These are phyloP conservation scores for Mortierella polycephala DNA, from an alignment of 371 early-diverging fungal genomes.

Conservation along the genomic window DNA sequence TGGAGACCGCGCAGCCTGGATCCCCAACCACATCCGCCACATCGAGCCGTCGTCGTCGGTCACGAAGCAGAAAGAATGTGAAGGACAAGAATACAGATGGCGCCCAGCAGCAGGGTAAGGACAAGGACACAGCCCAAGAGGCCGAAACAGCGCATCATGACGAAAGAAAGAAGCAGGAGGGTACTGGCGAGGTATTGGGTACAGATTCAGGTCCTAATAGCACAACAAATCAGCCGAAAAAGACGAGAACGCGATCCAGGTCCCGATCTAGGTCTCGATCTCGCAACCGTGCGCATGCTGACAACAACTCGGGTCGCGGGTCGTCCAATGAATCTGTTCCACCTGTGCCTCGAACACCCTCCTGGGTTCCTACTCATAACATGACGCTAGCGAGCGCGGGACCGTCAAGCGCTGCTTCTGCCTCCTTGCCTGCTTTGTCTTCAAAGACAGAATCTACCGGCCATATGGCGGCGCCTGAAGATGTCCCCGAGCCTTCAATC, in stretches of 20 bases:
- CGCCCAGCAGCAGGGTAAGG: conserved; percentile 10
- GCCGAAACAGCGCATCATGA: background rate
- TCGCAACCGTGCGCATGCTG: conserved; percentile 28
- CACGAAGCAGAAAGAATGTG: conserved; percentile 34
- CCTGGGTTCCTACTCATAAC: conserved; percentile 49
- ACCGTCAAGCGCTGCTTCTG: conserved; percentile 9
- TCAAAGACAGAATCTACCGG: conserved; percentile 4
- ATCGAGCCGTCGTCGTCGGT: conserved; percentile 42
- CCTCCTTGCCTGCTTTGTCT: conserved; percentile 13
- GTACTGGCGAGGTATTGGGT: background rate
- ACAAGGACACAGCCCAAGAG: conserved; percentile 11
- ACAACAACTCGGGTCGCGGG: conserved; percentile 29
- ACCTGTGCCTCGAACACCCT: conserved; percentile 55
- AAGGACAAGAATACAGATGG: conserved; percentile 33
- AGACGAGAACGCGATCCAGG: conserved; percentile 44
- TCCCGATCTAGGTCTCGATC: conserved; percentile 44
- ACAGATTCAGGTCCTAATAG: conserved; percentile 5
- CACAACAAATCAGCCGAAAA: conserved; percentile 29
- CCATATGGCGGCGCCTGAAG: background rate
- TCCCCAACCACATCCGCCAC: conserved; percentile 43
- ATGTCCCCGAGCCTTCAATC: conserved; percentile 7
- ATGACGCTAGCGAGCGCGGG: conserved; percentile 20
- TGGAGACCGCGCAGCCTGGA: conserved; percentile 8
- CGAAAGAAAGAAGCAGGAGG: conserved; percentile 11
- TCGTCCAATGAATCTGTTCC: conserved; percentile 39